Evolutionary conservation across 2,329 filamentous ascomycete genomes (phyloP), one percentile per base, ranked within the genome.

Genomic region (Aspergillus sp.): DNA sequence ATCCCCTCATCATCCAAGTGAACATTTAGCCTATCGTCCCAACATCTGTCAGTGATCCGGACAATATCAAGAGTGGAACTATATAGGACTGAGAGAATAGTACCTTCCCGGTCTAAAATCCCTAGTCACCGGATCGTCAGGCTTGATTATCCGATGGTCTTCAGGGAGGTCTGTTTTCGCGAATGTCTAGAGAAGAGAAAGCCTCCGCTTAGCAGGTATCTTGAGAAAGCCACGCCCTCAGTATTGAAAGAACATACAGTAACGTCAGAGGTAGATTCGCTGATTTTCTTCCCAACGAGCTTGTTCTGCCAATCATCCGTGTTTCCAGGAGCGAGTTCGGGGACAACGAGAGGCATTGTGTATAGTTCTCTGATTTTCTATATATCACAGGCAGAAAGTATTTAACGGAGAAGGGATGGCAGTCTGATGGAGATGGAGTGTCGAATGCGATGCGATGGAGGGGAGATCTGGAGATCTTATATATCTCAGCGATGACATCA

Each of bases 291-390:
- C 44, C 72, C 72, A 41, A 70, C 61, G 30, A 75, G 61, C 56
- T 73, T 73, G 41, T 57, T 62, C 43, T 63, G 58, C 72, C 72
- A 74, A 44, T 70, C 64, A 29, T 61, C 58, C 56, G 64, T 64
- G 45, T 65, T 59, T 34, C 58, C 59, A 43, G 58, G 49, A 30
- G 52, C 52, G 54, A 74, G 59, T 43, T 68, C 65, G 19, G 71
- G 71, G 33, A 73, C 63, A 47, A 74, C 68, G 46, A 75, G 71
- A 58, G 72, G 72, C 72, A 75, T 74, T 36, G 10, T 63, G 48
- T 30, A 43, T 39, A 5, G 8, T 3, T 38, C 8, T 39, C 4
- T 10, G 26, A 5, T 1, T 4, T 41, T 19, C 19, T 29, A 10
- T 19, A 29, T 8, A 9, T 19, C 36, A 5, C 12, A 19, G 2